Evolutionary conservation across 192 early-diverging fungal genomes (phyloP), one percentile per base, ranked within the genome.

Genomic region (Chytriomyces confervae): DNA sequence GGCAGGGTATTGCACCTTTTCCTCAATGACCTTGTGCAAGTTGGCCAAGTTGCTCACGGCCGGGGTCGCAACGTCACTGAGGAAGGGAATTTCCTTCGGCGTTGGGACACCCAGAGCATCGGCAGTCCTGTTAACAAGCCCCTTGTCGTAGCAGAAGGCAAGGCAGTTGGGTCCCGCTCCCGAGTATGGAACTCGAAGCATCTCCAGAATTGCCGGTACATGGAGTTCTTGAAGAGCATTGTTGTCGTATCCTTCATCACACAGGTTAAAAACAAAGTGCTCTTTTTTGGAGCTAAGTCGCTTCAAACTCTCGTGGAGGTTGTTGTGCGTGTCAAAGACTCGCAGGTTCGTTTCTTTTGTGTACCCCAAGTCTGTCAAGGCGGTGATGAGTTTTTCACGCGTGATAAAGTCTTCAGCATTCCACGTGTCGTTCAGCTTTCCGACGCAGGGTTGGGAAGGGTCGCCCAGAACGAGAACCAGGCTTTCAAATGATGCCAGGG

Each of bases 361-460:
- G 63, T 83, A 80, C 7, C 82, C 79, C 36, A 81, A 75, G n/a
- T 81, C 77, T 46, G 69, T n/a, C 11, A 88, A 77, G 8, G 77
- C 81, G 7, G 61, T 51, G 20, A 81, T 48, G 13, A 88, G 79
- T 53, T 85, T 88, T 2, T 70, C 48, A 16, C 88, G 80, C 0
- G 88, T 89, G 43, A 74, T 81, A 47, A 86, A 71, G 69, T 89
- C 88, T 66, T 89, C 88, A 11, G 77, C 50, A 76, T 89, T 89
- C 88, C 88, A 89, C 7, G 79, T 87, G 79, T 89, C 74, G 81
- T 89, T 87, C 63, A 89, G 79, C 72, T 89, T 89, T 5, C 88
- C 88, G 13, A 88, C 62, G 66, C 88, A 89, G 9, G 77, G 79
- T 61, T 78, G 66, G 13, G 68, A 66, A 5, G 88, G 82, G 66